Conservation (phyloP, 108 stramenopile genomes). For the Skeletonema costatum region DNA sequence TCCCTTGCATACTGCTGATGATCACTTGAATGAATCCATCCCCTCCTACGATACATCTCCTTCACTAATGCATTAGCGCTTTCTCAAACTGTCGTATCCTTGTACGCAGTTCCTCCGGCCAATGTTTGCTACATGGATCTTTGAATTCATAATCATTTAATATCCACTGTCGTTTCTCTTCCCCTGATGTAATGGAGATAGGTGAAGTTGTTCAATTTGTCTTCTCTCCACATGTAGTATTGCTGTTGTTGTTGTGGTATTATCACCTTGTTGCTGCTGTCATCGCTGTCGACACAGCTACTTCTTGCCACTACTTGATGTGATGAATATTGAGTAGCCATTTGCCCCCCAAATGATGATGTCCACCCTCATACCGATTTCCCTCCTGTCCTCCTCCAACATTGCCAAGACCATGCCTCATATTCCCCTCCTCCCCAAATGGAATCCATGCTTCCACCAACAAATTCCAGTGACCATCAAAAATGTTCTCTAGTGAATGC, state of each 20-base stretch:
- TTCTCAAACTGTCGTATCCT: constrained; percentile 47
- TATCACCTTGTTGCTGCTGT: neutral
- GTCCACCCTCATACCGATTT: constrained; percentile 33
- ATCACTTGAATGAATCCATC: constrained; percentile 48
- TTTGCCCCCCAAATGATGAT: constrained; percentile 43
- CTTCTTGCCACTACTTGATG: neutral
- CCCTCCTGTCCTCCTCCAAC: constrained; percentile 8
- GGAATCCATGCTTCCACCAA: constrained; percentile 58
- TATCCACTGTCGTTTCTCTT: constrained; percentile 77
- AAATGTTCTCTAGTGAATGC: constrained; percentile 76
- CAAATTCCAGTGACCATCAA: constrained; percentile 72
- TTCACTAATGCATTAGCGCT: constrained; percentile 35
- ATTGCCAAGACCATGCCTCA: constrained; percentile 13
- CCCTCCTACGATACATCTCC: constrained; percentile 35
- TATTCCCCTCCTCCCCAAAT: constrained; percentile 28
- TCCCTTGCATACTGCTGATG: constrained; percentile 18
- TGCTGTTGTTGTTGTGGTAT: neutral
- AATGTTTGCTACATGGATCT: constrained; percentile 60
- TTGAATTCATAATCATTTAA: constrained; percentile 81
- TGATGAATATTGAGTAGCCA: constrained; percentile 8
- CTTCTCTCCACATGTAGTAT: constrained; percentile 59
- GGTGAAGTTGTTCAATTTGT: constrained; percentile 66
- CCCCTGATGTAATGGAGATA: constrained; percentile 73
- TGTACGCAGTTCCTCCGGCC: constrained; percentile 56
- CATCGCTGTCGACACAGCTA: neutral